phyloP scores from a whole-genome alignment of 2,329 filamentous ascomycete species.

The Akanthomyces uredinophilus region DNA sequence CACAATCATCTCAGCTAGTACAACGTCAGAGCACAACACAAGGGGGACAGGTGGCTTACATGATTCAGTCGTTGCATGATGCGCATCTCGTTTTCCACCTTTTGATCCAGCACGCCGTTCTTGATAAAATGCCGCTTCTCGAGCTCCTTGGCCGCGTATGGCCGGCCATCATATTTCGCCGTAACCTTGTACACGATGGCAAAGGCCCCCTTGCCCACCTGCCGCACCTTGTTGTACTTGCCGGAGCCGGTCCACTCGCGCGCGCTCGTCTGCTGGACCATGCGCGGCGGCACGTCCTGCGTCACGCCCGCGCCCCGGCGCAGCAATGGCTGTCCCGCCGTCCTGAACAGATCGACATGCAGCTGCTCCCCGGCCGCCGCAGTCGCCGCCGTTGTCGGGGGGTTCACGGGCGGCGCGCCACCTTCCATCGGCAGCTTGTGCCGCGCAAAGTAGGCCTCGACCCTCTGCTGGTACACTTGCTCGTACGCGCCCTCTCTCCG shows the following conservation, averaged over 20 bases:
- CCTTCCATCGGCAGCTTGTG: conserved; percentile 23
- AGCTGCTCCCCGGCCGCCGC: background rate
- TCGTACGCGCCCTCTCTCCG: conserved; percentile 62
- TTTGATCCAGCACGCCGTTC: conserved; percentile 82
- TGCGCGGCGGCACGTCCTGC: background rate
- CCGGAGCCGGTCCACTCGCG: conserved; percentile 77
- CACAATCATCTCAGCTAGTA: background rate
- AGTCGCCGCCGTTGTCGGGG: background rate
- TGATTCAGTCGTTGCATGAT: conserved; percentile 88
- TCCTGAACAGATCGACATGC: conserved; percentile 27
- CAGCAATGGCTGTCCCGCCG: background rate
- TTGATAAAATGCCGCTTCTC: conserved; percentile 93
- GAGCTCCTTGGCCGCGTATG: conserved; percentile 90
- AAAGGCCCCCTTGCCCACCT: conserved; percentile 90
- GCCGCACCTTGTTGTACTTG: conserved; percentile 75
- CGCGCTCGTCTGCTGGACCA: conserved; percentile 29
- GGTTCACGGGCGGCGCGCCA: conserved; percentile 5
- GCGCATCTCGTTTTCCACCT: conserved; percentile 93
- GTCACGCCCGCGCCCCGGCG: conserved; percentile 16
- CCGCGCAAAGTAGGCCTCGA: conserved; percentile 58
- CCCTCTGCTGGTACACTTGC: conserved; percentile 61
- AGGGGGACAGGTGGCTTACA: conserved; percentile 45
- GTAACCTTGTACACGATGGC: conserved; percentile 90
- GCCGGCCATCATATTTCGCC: conserved; percentile 72
- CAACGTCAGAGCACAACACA: background rate